A percentile compares a stretch with the other conserved stretches of the same genome.
These are phyloP conservation scores for Citrullus mucosospermus DNA, from an alignment of 306 rosid genomes.

Conservation along the genomic window DNA sequence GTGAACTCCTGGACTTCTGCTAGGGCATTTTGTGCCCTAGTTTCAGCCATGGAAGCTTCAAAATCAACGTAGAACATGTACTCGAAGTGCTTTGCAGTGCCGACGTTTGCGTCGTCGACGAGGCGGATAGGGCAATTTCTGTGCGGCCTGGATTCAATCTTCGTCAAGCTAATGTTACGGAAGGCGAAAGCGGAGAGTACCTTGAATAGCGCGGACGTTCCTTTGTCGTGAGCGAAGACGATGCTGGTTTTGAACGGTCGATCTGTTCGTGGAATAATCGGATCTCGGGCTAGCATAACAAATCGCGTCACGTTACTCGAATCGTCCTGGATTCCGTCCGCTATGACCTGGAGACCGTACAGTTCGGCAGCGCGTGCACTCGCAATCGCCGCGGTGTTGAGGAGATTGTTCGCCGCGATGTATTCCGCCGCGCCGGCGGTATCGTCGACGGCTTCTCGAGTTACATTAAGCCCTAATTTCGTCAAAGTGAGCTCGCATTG, in stretches of 20 bases:
- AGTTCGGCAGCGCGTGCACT: slow-evolving; percentile 79
- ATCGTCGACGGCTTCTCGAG: slow-evolving; percentile 89
- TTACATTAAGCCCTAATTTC: slow-evolving; percentile 69
- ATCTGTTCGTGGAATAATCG: slow-evolving; percentile 77
- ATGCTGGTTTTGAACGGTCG: slow-evolving; percentile 90
- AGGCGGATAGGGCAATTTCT: slow-evolving; percentile 83
- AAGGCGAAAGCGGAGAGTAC: slow-evolving; percentile 86
- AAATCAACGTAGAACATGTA: slow-evolving; percentile 87
- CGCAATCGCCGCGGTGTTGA: slow-evolving; percentile 84
- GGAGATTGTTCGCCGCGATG: slow-evolving; percentile 48
- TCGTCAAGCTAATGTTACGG: slow-evolving; percentile 76
- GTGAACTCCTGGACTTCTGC: slow-evolving; percentile 98
- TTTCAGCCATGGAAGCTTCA: slow-evolving; percentile 94
- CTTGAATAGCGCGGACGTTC: slow-evolving; percentile 86
- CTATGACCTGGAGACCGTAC: slow-evolving; percentile 57
- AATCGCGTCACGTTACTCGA: slow-evolving; percentile 85
- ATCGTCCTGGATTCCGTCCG: slow-evolving; percentile 87
- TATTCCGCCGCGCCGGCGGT: slow-evolving; percentile 91
- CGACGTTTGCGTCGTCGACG: slow-evolving; percentile 73
- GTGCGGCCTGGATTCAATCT: slow-evolving; percentile 92
- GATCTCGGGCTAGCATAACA: slow-evolving; percentile 90
- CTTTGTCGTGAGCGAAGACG: slow-evolving; percentile 89
- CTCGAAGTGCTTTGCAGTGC: slow-evolving; percentile 92
- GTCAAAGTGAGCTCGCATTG: slow-evolving; percentile 82
- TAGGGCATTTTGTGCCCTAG: slow-evolving; percentile 79